A percentile compares a stretch with the other conserved stretches of the same genome.
phyloP scores from a whole-genome alignment of 2,329 filamentous ascomycete genomes.

The Hortaea werneckii region DNA sequence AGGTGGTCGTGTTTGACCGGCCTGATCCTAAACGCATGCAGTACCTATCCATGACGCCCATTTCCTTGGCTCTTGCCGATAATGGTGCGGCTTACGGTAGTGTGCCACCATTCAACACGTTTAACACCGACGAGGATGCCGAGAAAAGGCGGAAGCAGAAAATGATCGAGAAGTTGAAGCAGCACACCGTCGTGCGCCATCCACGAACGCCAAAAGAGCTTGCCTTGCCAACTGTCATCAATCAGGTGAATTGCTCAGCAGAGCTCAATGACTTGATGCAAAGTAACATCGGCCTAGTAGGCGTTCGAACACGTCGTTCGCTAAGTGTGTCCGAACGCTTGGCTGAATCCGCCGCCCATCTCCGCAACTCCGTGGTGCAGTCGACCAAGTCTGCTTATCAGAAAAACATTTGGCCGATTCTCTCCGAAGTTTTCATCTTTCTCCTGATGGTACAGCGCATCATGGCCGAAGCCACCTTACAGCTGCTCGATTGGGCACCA shows the following conservation, averaged over 20 bases:
- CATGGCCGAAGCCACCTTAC: conserved; percentile 67
- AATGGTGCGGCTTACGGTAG: conserved; percentile 41
- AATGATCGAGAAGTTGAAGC: conserved; percentile 74
- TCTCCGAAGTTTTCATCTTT: conserved; percentile 62
- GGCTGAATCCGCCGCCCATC: conserved; percentile 81
- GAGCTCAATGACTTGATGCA: conserved; percentile 80
- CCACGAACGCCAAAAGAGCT: conserved; percentile 71
- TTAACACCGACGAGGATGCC: conserved; percentile 47
- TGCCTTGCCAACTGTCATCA: conserved; percentile 69
- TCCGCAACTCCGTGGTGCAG: conserved; percentile 64
- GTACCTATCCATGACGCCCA: conserved; percentile 84
- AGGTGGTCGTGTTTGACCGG: conserved; percentile 81
- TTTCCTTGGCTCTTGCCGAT: conserved; percentile 74
- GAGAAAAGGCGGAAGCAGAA: conserved; percentile 52
- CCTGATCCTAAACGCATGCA: conserved; percentile 85
- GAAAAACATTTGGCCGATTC: conserved; percentile 67
- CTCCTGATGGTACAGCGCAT: conserved; percentile 70
- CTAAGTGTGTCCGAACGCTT: conserved; percentile 91
- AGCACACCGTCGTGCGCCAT: conserved; percentile 75
- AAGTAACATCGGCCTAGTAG: conserved; percentile 79
- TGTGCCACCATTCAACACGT: conserved; percentile 39
- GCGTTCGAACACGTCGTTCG: conserved; percentile 67
- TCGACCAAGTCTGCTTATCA: conserved; percentile 61
- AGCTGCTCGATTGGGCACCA: conserved; percentile 73
- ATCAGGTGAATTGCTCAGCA: conserved; percentile 92